Base-by-base conservation (phyloP, 2,329 filamentous ascomycete genomes). In the Fusarium chaquense region DNA sequence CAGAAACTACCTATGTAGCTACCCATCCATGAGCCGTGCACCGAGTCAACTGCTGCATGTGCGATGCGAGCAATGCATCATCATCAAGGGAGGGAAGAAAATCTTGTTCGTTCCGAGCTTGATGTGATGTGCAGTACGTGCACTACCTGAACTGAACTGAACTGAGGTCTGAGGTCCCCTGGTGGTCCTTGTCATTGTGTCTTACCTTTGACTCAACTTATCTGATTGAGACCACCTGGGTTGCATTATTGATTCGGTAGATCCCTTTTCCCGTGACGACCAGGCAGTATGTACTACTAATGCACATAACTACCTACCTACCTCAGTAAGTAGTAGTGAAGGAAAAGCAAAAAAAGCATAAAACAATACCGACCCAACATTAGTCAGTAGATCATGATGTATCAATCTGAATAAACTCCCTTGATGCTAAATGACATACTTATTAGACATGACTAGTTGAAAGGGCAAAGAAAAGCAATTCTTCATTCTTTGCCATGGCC, bases 381-480 rank as follows among this genome's bases (percentile, higher is more conserved):
- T 30, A 11, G 28, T 11, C 10, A 11, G 47, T 51, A 38, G 47
- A 51, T 51, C 47, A 51, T 51, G 33, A 50, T 32, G 24, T n/a
- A 26, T 30, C 28, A 30, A 30, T 30, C 10, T 30, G 28, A 30
- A 30, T 30, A 10, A 30, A 30, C 28, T 18, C 47, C 22, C 18
- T 50, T n/a, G 24, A 35, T 7, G 24, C 12, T 15, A 26, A 10
- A 26, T 51, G 35, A 38, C 33, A 51, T 51, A 51, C 20, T 38
- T 38, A 6, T 38, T 38, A 6, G 18, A 11, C 49, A 70, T 62
- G 41, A 55, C 61, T 56, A 52, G 46, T 9, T 40, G n/a, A 20
- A 62, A 49, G 18, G 22, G 20, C 44, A 13, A 28, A 16, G 15
- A 33, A 49, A 47, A 47, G 13, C 46, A 49, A 49, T 24, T 28